A percentile compares a stretch with the other conserved stretches of the same genome.
These are phyloP conservation scores for Neofusicoccum cordaticola DNA, from an alignment of 2,329 filamentous ascomycete genomes.

Conservation along the genomic window DNA sequence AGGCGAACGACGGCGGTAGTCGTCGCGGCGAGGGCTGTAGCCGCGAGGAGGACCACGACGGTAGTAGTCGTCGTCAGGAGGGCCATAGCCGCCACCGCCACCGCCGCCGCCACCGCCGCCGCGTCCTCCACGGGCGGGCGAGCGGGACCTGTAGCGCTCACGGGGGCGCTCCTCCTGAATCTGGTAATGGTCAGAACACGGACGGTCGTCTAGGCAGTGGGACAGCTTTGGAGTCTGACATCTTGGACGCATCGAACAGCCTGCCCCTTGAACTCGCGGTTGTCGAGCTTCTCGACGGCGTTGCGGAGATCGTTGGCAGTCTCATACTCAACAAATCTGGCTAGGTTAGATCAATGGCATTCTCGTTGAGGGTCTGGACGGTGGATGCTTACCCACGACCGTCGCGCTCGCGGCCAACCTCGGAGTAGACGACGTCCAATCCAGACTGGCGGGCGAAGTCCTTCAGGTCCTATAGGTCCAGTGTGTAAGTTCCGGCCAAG, in stretches of 20 bases:
- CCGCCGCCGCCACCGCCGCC: slow-evolving; percentile 52
- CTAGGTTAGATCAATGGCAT: slow-evolving; percentile 22
- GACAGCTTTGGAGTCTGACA: slow-evolving; percentile 54
- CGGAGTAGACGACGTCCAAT: slow-evolving; percentile 96
- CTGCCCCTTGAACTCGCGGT: slow-evolving; percentile 86
- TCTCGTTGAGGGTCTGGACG: neutral
- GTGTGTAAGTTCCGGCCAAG: slow-evolving; percentile 66
- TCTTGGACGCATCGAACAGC: slow-evolving; percentile 83
- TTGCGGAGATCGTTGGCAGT: slow-evolving; percentile 83
- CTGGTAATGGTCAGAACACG: slow-evolving; percentile 29
- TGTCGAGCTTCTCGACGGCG: slow-evolving; percentile 92
- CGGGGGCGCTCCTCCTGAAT: slow-evolving; percentile 64
- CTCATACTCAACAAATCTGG: slow-evolving; percentile 95
- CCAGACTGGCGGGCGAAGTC: slow-evolving; percentile 97
- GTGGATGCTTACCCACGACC: slow-evolving; percentile 72
- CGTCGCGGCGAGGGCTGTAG: slow-evolving; percentile 81
- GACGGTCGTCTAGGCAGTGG: slow-evolving; percentile 30
- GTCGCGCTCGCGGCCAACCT: slow-evolving; percentile 87
- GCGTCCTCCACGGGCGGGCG: slow-evolving; percentile 61
- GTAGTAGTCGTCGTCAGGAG: slow-evolving; percentile 69
- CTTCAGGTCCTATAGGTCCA: slow-evolving; percentile 92
- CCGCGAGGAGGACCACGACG: slow-evolving; percentile 76
- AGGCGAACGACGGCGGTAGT: slow-evolving; percentile 78
- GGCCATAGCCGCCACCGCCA: slow-evolving; percentile 23
- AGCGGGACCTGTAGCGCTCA: slow-evolving; percentile 78